A percentile compares a stretch with the other conserved stretches of the same genome.
Conservation (phyloP, 345 rosid genomes). For the Viola odorata region DNA sequence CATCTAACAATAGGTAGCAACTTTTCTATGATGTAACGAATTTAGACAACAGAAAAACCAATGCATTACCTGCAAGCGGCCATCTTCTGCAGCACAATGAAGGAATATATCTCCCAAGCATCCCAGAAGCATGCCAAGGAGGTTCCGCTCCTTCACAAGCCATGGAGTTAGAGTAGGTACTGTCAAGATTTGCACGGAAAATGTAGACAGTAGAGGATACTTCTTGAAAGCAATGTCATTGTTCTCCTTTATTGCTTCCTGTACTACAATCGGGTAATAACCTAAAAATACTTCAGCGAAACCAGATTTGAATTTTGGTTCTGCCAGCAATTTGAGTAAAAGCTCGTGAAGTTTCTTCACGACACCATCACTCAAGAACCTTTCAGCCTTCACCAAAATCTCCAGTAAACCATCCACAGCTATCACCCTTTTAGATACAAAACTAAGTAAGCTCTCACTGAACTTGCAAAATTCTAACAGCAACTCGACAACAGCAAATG, state of each 20-base stretch:
- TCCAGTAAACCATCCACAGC: slow-evolving; percentile 54
- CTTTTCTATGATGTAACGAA: background rate
- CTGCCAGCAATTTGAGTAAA: slow-evolving; percentile 80
- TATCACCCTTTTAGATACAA: slow-evolving; percentile 60
- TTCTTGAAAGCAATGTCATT: slow-evolving; percentile 37
- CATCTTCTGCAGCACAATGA: slow-evolving; percentile 71
- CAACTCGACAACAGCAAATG: slow-evolving; percentile 64
- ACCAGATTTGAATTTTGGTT: slow-evolving; percentile 77
- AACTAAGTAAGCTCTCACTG: slow-evolving; percentile 91
- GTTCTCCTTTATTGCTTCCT: slow-evolving; percentile 51
- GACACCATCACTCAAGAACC: slow-evolving; percentile 45
- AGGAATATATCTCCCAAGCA: slow-evolving; percentile 65
- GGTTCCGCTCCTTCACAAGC: slow-evolving; percentile 78
- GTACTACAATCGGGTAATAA: slow-evolving; percentile 66
- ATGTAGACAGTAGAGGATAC: slow-evolving; percentile 53
- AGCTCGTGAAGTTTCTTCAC: slow-evolving; percentile 60
- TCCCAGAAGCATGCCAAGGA: slow-evolving; percentile 58
- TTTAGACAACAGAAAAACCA: background rate
- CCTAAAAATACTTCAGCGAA: slow-evolving; percentile 75
- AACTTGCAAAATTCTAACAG: slow-evolving; percentile 66
- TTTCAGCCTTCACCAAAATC: slow-evolving; percentile 71
- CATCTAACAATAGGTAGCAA: background rate
- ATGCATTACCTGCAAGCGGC: slow-evolving; percentile 54
- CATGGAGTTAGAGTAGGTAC: slow-evolving; percentile 89
- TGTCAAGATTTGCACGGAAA: slow-evolving; percentile 92